Evolutionary conservation across 75 land plant species (phyloP).

Genomic region (Cunninghamia lanceolata): DNA sequence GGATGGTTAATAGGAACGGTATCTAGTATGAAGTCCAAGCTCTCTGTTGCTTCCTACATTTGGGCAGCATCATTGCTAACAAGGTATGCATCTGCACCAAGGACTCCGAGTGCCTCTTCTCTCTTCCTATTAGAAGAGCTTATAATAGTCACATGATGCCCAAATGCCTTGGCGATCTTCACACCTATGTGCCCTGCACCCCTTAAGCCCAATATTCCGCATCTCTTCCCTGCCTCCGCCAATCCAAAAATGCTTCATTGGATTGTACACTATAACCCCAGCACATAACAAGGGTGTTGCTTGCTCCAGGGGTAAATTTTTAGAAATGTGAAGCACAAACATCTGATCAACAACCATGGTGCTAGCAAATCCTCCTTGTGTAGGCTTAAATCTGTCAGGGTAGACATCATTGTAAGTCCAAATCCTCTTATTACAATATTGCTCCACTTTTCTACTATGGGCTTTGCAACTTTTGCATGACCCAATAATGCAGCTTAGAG

Average conservation of each 20-base stretch:
- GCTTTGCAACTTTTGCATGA: no score
- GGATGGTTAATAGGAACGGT: slow-evolving; percentile 73
- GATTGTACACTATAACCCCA: slow-evolving; percentile 88
- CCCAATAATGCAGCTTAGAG: no score
- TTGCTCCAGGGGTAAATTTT: slow-evolving; percentile 60
- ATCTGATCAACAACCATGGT: slow-evolving; percentile 68
- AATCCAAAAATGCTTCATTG: slow-evolving; percentile 77
- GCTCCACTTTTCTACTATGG: no score
- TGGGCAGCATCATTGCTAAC: no score
- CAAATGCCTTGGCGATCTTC: no score
- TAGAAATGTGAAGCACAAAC: slow-evolving; percentile 77
- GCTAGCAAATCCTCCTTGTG: slow-evolving; percentile 74
- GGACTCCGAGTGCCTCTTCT: no score
- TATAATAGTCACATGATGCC: no score
- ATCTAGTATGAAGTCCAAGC: slow-evolving; percentile 65
- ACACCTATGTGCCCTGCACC: slow-evolving; percentile 96
- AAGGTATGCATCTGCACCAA: no score
- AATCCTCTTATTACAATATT: no score
- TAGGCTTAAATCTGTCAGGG: slow-evolving; percentile 64
- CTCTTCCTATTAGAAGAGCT: no score
- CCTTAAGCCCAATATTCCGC: slow-evolving; percentile 80
- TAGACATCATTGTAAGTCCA: no score
- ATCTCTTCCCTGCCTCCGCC: slow-evolving; percentile 48
- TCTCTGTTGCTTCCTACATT: no score
- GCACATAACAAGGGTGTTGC: slow-evolving; percentile 95